These are phyloP conservation scores for Thielaviopsis punctulata DNA, from an alignment of 2,329 filamentous ascomycete species.

Conservation along the genomic window DNA sequence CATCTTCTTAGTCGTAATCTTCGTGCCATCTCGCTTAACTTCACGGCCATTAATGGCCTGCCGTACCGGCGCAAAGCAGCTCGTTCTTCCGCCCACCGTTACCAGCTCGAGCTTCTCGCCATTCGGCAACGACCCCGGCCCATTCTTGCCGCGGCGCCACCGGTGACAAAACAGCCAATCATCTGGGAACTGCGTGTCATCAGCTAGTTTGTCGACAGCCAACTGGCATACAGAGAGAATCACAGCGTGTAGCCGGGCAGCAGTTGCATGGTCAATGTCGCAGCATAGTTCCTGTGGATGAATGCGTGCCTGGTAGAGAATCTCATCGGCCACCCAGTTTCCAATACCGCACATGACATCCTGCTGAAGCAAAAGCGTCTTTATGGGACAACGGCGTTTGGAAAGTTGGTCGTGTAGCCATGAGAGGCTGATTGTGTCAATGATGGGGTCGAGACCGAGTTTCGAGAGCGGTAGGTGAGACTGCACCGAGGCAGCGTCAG, in stretches of 20 bases:
- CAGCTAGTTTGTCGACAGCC: slow-evolving; percentile 61
- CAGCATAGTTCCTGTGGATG: slow-evolving; percentile 91
- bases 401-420: slow-evolving; percentile 58
- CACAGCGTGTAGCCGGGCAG: slow-evolving; percentile 51
- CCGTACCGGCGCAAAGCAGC: slow-evolving; percentile 66
- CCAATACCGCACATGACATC: slow-evolving; percentile 79
- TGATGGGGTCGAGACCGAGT: slow-evolving; percentile 84
- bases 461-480: slow-evolving; percentile 64
- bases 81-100: slow-evolving; percentile 81
- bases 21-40: too few species aligned
- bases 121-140: slow-evolving; percentile 51
- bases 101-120: slow-evolving; percentile 74
- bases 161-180: slow-evolving; percentile 79
- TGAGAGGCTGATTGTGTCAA: slow-evolving; percentile 60
- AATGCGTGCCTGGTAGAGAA: slow-evolving; percentile 72
- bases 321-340: slow-evolving; percentile 94
- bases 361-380: slow-evolving; percentile 78
- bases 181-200: slow-evolving; percentile 67
- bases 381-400: slow-evolving; percentile 69
- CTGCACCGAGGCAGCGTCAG: slow-evolving; percentile 57
- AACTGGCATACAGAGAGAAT: slow-evolving; percentile 66
- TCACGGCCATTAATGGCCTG: slow-evolving; percentile 28
- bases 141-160: slow-evolving; percentile 81
- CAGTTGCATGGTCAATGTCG: slow-evolving; percentile 54
- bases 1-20: slow-evolving; percentile 16